These are phyloP conservation scores for Crithidia thermophila DNA, from an alignment of 208 protist genomes.

Conservation along the genomic window DNA sequence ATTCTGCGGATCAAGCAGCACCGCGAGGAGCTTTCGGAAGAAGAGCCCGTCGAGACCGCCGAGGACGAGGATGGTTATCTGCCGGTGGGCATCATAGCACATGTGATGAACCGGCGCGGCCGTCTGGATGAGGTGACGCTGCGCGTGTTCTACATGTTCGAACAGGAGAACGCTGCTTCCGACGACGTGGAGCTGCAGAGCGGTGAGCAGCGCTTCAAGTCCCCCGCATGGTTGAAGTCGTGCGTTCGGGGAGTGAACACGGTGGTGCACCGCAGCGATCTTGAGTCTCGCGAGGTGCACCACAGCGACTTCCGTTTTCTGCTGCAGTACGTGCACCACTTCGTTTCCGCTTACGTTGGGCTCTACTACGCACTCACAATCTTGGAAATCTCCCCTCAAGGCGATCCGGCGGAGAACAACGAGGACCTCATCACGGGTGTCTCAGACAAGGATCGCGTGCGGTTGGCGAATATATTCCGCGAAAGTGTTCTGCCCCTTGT, in stretches of 20 bases:
- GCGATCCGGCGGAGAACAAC: not conserved
- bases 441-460: slow-evolving; percentile 15
- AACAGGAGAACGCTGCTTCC: slow-evolving; percentile 9
- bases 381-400: slow-evolving; percentile 24
- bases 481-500: slow-evolving; percentile 26
- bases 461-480: slow-evolving; percentile 19
- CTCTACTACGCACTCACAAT: slow-evolving; percentile 35
- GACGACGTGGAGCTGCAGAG: not conserved
- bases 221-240: slow-evolving; percentile 13
- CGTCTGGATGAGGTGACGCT: slow-evolving; percentile 20
- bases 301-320: slow-evolving; percentile 50
- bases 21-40: slow-evolving; percentile 20
- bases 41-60: slow-evolving; percentile 20
- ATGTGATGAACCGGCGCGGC: slow-evolving; percentile 19
- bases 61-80: slow-evolving; percentile 34
- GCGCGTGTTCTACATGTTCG: slow-evolving; percentile 25
- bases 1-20: slow-evolving; percentile 30
- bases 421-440: not conserved
- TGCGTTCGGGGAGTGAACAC: slow-evolving; percentile 32
- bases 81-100: slow-evolving; percentile 13
- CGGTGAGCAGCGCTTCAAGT: not conserved
- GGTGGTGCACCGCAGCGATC: slow-evolving; percentile 38
- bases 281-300: slow-evolving; percentile 48
- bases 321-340: slow-evolving; percentile 56
- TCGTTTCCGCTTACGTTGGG: slow-evolving; percentile 42